Percentiles rank a stretch among this genome's conserved stretches.
phyloP scores from a whole-genome alignment of 108 stramenopile species.

The Pseudonitzschia pungens region DNA sequence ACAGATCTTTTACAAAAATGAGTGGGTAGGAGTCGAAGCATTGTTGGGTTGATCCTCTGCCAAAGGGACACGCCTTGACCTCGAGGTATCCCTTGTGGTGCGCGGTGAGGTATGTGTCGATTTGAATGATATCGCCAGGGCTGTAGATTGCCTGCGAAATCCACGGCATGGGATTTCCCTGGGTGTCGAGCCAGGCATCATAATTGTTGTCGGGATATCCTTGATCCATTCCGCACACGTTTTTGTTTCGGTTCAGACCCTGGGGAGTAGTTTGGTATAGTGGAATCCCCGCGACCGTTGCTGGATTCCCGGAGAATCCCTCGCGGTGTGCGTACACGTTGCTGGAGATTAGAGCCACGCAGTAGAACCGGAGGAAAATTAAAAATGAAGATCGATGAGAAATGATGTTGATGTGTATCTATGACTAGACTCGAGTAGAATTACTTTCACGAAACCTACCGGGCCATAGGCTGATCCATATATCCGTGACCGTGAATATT shows the following conservation, averaged over 20 bases:
- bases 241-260: slow-evolving; percentile 24
- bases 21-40: slow-evolving; percentile 58
- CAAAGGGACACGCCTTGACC: slow-evolving; percentile 53
- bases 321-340: no score
- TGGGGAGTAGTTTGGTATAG: slow-evolving; percentile 31
- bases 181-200: slow-evolving; percentile 41
- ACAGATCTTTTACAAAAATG: slow-evolving; percentile 48
- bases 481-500: no score
- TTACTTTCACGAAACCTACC: no score
- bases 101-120: slow-evolving; percentile 31
- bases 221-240: slow-evolving; percentile 18
- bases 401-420: no score
- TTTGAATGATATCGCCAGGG: background rate
- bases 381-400: no score
- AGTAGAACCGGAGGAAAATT: no score
- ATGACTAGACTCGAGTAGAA: no score
- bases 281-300: no score
- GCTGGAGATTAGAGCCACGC: no score
- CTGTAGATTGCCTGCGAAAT: slow-evolving; percentile 24
- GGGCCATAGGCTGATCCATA: no score
- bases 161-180: slow-evolving; percentile 42
- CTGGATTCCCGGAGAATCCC: no score
- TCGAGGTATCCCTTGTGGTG: slow-evolving; percentile 67
- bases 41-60: slow-evolving; percentile 44
- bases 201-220: slow-evolving; percentile 45